A percentile compares a stretch with the other conserved stretches of the same genome.
Evolutionary conservation across 23 red algal genomes (phyloP).

Genomic region (Gracilaria vermiculophylla): DNA sequence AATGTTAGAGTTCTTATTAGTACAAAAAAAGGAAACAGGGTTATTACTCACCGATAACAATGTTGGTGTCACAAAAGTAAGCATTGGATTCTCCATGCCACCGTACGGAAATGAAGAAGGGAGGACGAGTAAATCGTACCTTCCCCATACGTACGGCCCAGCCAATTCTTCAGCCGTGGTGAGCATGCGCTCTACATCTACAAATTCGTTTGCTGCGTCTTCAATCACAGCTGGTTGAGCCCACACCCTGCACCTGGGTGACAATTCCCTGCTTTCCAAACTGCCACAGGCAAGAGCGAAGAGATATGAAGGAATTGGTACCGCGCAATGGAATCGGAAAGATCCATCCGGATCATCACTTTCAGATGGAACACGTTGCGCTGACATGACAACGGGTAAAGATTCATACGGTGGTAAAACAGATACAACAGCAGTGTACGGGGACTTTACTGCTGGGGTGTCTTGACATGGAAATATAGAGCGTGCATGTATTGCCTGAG

Average conservation of each 20-base stretch:
- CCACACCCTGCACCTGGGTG: constrained; percentile 61
- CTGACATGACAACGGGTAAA: constrained; percentile 54
- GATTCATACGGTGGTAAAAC: constrained; percentile 28
- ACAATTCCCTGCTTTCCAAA: constrained; percentile 47
- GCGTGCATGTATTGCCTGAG: constrained; percentile 75
- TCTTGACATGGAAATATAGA: constrained; percentile 85
- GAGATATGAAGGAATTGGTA: constrained; percentile 68
- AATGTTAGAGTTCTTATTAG: not conserved
- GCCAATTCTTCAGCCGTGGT: constrained; percentile 53
- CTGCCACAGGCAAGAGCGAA: constrained; percentile 63
- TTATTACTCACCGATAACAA: constrained; percentile 36
- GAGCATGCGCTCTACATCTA: constrained; percentile 45
- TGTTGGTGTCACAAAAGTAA: constrained; percentile 83
- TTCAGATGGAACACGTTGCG: constrained; percentile 15
- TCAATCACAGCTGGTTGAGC: constrained; percentile 39
- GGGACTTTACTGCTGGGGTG: constrained; percentile 69
- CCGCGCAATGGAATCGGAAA: constrained; percentile 39
- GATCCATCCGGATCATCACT: constrained; percentile 14
- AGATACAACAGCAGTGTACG: constrained; percentile 58
- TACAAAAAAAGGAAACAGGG: not conserved
- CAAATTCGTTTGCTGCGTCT: constrained; percentile 57
- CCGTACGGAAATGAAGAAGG: constrained; percentile 74
- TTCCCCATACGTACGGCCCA: constrained; percentile 65
- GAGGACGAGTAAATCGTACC: constrained; percentile 67
- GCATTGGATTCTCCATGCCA: constrained; percentile 79